Base-by-base conservation (phyloP, 371 early-diverging fungal genomes). In the Mortierella polycephala region DNA sequence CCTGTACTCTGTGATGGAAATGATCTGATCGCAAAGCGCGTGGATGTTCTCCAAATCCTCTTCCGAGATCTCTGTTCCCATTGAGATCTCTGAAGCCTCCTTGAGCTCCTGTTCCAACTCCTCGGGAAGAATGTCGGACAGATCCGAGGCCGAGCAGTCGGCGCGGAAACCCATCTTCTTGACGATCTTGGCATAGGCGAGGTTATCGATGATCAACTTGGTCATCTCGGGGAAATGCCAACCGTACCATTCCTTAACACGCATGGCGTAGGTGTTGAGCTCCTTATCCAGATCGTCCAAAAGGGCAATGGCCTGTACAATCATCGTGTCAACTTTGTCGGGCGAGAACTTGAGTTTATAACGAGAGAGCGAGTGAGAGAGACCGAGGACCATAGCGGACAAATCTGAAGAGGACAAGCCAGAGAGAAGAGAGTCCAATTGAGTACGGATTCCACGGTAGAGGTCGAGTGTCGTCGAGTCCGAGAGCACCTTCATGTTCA, bases 151-250 rank as follows among this genome's bases (percentile, higher is more conserved):
- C n/a, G 86, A 83, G 54, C 90, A 87, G 74, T 93, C 95, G 75
- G 93, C 89, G 67, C 98, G 86, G 59, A 91, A 87, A 47, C 89
- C 84, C 88, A 97, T 98, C 93, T 97, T 94, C 85, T 91, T 90
- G 80, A 98, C 95, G 45, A 92, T 81, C 84, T 93, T 92, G 75
- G 98, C 97, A 80, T 94, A 99, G 70, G 90, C 88, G 74, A 88
- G 87, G 85, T 96, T 96, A 85, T 98, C 98, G 72, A 86, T 84
- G 71, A 97, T 93, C 71, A 99, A 92, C 86, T 95, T 96, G 84
- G 92, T 90, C 81, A 99, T 90, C 88, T 99, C 98, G 44, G 99
- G 99, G 90, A 98, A 99, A 82, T 98, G 98, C 98, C 98, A 99
- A 55, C 94, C 94, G 85, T 99, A 99, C 98, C 98, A 98, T 86